Base-by-base conservation (phyloP, 2,329 filamentous ascomycete species). In the Neoarthrinium moseri region DNA sequence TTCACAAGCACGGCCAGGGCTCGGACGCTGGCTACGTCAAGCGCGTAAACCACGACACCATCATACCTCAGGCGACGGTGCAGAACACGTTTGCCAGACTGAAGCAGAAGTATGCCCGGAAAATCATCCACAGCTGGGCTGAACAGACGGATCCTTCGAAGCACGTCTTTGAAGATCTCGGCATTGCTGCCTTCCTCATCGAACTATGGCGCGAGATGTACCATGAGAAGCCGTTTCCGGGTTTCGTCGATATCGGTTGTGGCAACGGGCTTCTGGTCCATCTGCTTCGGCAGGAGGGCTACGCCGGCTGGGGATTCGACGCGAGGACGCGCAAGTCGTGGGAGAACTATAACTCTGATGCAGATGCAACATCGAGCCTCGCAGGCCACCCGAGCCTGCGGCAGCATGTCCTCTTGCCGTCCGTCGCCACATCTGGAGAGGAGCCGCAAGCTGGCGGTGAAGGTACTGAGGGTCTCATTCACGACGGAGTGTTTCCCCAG, bases 171-270 rank as follows among this genome's bases (percentile, higher is more conserved):
- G 94, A 99, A 63, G 92, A 97, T 61, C 70, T 99, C 17, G 80
- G 83, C 4, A 96, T 99, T 51, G 88, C 92, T 0, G 88, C 92
- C 0, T 99, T 96, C 58, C 72, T 97, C 42, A 89, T 97, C 21
- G 91, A 96, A 70, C 71, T 97, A 2, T 99, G 94, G 94, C 69
- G 72, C 11, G 82, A 86, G 47, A 92, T 96, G 84, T 97, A 97
- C 62, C 60, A 56, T 29, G 62, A 61, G 33, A 47, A 38, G 1
- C 50, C 54, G 0, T 96, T 96, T 56, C 89, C 90, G 0, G 91
- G 92, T 1, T 99, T 97, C 58, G 88, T 96, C 17, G 94, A 99
- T 60, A 90, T 99, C 36, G 94, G 92, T 5, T 97, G 94, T 61
- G 94, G 94, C 2, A 99, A 97, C 60, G 94, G 94, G 1, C 73